Evolutionary conservation across 352 stramenopile species (phyloP).

Genomic region (Thalassiosira oceanica): DNA sequence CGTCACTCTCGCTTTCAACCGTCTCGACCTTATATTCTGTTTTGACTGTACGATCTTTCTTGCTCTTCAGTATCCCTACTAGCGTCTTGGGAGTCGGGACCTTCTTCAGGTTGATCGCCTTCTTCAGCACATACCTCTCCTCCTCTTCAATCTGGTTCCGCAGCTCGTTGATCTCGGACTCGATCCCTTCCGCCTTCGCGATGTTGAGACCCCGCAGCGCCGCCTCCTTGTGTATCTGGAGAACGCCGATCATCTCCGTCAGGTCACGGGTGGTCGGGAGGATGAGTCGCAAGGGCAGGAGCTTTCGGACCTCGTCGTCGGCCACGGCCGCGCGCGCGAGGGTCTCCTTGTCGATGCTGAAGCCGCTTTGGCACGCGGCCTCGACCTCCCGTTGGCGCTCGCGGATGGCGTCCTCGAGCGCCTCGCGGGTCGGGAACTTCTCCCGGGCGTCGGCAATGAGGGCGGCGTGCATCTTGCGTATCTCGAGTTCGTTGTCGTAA

Average conservation of each 20-base stretch:
- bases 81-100: conserved; percentile 8
- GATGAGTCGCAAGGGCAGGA: conserved; percentile 47
- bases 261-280: conserved; percentile 36
- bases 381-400: conserved; percentile 30
- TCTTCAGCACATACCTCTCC: conserved; percentile 28
- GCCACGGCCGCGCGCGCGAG: conserved; percentile 37
- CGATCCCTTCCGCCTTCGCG: conserved; percentile 21
- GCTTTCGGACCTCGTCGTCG: conserved; percentile 45
- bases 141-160: conserved; percentile 42
- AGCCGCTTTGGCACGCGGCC: conserved; percentile 34
- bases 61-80: conserved; percentile 24
- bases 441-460: conserved; percentile 46
- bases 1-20: too few species aligned
- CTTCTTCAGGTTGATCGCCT: conserved; percentile 3
- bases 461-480: conserved; percentile 28
- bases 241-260: conserved; percentile 37
- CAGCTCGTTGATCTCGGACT: conserved; percentile 48
- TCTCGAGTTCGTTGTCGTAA: conserved; percentile 35
- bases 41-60: too few species aligned
- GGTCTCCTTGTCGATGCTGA: conserved; percentile 45
- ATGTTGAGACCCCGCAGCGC: conserved; percentile 24
- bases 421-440: conserved; percentile 44
- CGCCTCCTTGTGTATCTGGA: conserved; percentile 49
- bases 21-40: too few species aligned
- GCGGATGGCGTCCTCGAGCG: conserved; percentile 43